Percentiles rank a stretch among this genome's conserved stretches.
These are phyloP conservation scores for Dendrobium officinale DNA, from an alignment of 106 monocot species.

Conservation along the genomic window DNA sequence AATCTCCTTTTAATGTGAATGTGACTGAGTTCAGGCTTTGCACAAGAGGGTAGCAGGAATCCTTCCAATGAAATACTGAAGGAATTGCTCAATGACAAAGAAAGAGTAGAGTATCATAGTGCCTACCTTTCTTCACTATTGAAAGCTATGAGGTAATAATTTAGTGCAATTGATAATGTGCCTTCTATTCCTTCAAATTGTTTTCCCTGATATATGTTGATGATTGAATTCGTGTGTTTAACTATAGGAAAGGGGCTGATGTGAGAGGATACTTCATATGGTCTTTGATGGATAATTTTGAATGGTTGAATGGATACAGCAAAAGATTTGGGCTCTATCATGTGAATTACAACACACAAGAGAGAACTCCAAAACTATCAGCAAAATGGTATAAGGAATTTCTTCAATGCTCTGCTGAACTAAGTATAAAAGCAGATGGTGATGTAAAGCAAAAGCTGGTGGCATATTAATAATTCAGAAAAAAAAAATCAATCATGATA, in stretches of 20 bases:
- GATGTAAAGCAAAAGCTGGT: no score
- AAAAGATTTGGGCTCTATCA: conserved; percentile 36
- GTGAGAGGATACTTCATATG: conserved; percentile 44
- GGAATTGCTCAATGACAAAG: conserved; percentile 37
- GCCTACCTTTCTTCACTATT: conserved; percentile 30
- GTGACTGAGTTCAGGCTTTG: conserved; percentile 21
- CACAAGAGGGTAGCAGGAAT: conserved; percentile 18
- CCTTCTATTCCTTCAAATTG: no score
- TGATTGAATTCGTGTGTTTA: neutral
- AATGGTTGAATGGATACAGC: conserved; percentile 34
- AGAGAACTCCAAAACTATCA: conserved; percentile 23
- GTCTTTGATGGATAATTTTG: conserved; percentile 44
- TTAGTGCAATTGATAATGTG: no score
- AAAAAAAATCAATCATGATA: no score
- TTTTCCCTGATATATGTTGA: no score
- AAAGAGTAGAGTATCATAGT: conserved; percentile 25
- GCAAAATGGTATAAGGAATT: no score
- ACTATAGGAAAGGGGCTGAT: conserved; percentile 37
- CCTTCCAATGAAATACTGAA: neutral
- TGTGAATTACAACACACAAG: conserved; percentile 31
- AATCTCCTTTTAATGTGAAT: neutral
- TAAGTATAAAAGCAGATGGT: no score
- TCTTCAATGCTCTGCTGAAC: no score
- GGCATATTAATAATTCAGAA: no score
- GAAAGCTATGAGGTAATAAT: conserved; percentile 39